These are phyloP conservation scores for Beauveria caledonica DNA, from an alignment of 2,329 filamentous ascomycete species.

Conservation along the genomic window DNA sequence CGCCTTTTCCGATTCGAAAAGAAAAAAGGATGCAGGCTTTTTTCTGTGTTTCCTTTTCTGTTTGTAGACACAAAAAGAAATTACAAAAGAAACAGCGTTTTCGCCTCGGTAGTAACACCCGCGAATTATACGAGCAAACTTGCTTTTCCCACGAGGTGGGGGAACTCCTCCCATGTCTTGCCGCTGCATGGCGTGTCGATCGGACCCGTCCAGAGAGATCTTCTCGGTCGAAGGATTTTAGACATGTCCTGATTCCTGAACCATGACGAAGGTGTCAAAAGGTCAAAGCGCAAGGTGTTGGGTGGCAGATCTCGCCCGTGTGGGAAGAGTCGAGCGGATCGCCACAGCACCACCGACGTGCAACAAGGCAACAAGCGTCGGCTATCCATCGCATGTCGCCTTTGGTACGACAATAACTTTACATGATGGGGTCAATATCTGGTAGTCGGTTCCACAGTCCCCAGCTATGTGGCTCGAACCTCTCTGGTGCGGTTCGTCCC, in stretches of 20 bases:
- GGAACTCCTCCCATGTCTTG: neutral
- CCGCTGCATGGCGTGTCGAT: neutral
- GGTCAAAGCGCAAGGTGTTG: neutral
- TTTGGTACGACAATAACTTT: neutral
- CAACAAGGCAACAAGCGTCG: too few relatives aligned
- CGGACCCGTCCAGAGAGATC: neutral
- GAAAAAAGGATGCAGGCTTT: neutral
- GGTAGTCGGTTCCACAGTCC: neutral
- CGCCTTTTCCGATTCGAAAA: neutral
- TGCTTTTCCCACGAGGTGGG: neutral
- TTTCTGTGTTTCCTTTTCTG: neutral
- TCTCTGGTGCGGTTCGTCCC: neutral
- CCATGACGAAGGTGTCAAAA: neutral
- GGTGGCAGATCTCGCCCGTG: conserved; percentile 1
- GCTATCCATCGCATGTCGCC: neutral
- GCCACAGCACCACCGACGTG: neutral
- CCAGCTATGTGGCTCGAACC: neutral
- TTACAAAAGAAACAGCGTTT: too few relatives aligned
- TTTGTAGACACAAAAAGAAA: neutral
- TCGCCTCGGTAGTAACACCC: neutral
- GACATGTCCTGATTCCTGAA: too few relatives aligned
- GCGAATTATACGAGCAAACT: neutral
- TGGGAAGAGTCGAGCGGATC: too few relatives aligned
- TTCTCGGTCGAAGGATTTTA: neutral
- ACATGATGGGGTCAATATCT: neutral